Percentiles rank a stretch among this genome's conserved stretches.
phyloP scores from a whole-genome alignment of 2,329 filamentous ascomycete genomes.

The Orbilia brochopaga region DNA sequence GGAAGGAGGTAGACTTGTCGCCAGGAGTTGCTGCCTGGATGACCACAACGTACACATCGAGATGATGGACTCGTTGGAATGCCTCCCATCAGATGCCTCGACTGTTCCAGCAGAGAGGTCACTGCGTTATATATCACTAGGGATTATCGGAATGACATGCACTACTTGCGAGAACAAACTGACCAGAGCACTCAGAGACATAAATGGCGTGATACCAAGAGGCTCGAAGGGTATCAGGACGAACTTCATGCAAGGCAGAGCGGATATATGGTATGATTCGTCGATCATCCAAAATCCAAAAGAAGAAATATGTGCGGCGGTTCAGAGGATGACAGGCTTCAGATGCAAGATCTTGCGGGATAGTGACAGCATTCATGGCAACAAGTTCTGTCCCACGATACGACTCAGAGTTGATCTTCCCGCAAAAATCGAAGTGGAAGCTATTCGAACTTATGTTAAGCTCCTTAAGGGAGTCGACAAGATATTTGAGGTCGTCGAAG shows the following conservation, averaged over 20 bases:
- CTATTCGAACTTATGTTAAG: slow-evolving; percentile 21
- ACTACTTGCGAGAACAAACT: slow-evolving; percentile 74
- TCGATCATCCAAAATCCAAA: slow-evolving; percentile 16
- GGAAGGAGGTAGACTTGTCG: background rate
- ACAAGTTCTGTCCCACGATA: slow-evolving; percentile 11
- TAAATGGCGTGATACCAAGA: slow-evolving; percentile 24
- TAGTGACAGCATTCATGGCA: slow-evolving; percentile 13
- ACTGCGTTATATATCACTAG: slow-evolving; percentile 24
- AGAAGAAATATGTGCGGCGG: slow-evolving; percentile 24
- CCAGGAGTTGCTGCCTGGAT: slow-evolving; percentile 24
- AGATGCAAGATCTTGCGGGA: slow-evolving; percentile 30
- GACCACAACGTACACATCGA: slow-evolving; percentile 23
- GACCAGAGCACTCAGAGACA: slow-evolving; percentile 55
- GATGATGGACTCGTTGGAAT: slow-evolving; percentile 27
- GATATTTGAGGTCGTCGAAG: background rate
- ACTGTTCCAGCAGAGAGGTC: slow-evolving; percentile 12
- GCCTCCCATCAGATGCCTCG: slow-evolving; percentile 21
- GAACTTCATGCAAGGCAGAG: slow-evolving; percentile 39
- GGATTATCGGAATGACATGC: slow-evolving; percentile 71
- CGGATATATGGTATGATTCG: slow-evolving; percentile 42
- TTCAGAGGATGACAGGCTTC: slow-evolving; percentile 32
- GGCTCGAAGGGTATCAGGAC: slow-evolving; percentile 36
- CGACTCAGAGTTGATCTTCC: slow-evolving; percentile 16
- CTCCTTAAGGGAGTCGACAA: slow-evolving; percentile 29
- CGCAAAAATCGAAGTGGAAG: slow-evolving; percentile 2